phyloP scores from a whole-genome alignment of 495 filamentous ascomycete species.

The Trichoderma erinaceum region DNA sequence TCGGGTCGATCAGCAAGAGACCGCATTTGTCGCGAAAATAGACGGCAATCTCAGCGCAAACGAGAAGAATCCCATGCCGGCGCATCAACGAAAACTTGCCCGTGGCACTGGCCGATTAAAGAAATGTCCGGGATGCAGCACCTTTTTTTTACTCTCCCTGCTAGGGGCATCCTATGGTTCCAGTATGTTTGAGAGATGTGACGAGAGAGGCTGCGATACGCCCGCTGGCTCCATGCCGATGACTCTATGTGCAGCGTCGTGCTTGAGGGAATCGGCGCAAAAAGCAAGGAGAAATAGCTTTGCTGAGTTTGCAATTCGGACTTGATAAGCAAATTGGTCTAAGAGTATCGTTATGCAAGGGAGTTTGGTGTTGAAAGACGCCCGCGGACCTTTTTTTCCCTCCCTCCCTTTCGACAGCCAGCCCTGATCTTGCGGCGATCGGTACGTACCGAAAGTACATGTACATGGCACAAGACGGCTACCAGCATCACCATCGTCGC shows the following conservation, averaged over 20 bases:
- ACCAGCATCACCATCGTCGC: background rate
- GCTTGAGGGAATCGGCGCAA: background rate
- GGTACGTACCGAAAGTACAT: background rate
- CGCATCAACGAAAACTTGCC: background rate
- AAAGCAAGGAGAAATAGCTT: too few species aligned
- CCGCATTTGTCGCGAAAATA: slow-evolving; percentile 5
- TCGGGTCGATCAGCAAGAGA: background rate
- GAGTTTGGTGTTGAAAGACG: background rate
- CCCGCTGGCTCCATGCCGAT: background rate
- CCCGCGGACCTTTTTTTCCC: background rate
- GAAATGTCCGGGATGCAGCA: background rate
- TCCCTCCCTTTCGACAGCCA: background rate
- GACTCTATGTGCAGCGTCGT: background rate
- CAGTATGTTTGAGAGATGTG: background rate
- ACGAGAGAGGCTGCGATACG: background rate
- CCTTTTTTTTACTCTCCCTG: background rate
- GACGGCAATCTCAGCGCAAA: background rate
- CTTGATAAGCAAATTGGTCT: background rate
- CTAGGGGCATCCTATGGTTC: background rate
- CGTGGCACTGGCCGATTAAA: background rate
- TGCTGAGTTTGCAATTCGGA: background rate
- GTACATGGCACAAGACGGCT: background rate
- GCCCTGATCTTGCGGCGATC: background rate
- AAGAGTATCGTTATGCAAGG: background rate
- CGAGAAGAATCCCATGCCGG: background rate